Evolutionary conservation across 129 eudicot genomes (phyloP).

Genomic region (Lactuca saligna): DNA sequence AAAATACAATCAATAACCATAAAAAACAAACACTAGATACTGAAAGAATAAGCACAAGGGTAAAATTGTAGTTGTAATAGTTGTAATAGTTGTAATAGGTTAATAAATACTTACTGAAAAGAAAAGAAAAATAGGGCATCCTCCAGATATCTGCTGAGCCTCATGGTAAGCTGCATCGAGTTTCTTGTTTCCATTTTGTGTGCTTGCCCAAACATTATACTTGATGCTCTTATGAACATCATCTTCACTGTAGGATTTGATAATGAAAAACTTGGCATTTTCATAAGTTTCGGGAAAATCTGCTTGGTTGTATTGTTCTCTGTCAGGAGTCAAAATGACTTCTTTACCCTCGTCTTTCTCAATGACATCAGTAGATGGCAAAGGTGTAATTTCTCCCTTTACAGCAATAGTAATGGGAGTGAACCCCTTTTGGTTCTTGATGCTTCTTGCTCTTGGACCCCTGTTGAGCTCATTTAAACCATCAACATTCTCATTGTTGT

Average conservation of each 20-base stretch:
- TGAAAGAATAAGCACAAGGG: neutral
- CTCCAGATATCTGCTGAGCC: slow-evolving; percentile 62
- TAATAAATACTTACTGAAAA: slow-evolving; percentile 49
- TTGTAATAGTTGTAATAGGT: too few relatives aligned
- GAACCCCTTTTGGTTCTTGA: slow-evolving; percentile 49
- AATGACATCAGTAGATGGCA: slow-evolving; percentile 24
- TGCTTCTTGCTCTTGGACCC: slow-evolving; percentile 68
- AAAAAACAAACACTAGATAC: neutral
- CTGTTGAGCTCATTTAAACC: slow-evolving; percentile 80
- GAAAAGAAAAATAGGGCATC: slow-evolving; percentile 68
- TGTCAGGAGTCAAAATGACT: slow-evolving; percentile 32
- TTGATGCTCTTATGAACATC: slow-evolving; percentile 88
- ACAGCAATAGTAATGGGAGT: slow-evolving; percentile 45
- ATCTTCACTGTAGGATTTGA: slow-evolving; percentile 82
- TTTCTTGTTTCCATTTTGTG: slow-evolving; percentile 87
- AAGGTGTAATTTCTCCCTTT: slow-evolving; percentile 54
- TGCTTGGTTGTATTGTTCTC: slow-evolving; percentile 58
- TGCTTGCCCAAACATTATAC: slow-evolving; percentile 82
- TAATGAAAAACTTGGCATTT: slow-evolving; percentile 68
- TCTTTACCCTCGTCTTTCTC: slow-evolving; percentile 43
- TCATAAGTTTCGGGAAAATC: slow-evolving; percentile 66
- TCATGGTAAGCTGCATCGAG: slow-evolving; percentile 76
- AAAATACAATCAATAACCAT: neutral
- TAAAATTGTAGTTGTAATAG: too few relatives aligned
- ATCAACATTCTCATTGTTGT: slow-evolving; percentile 58